Percentiles rank a stretch among this genome's conserved stretches.
Conservation (phyloP, 179 eudicot genomes). For the Vitellaria paradoxa region DNA sequence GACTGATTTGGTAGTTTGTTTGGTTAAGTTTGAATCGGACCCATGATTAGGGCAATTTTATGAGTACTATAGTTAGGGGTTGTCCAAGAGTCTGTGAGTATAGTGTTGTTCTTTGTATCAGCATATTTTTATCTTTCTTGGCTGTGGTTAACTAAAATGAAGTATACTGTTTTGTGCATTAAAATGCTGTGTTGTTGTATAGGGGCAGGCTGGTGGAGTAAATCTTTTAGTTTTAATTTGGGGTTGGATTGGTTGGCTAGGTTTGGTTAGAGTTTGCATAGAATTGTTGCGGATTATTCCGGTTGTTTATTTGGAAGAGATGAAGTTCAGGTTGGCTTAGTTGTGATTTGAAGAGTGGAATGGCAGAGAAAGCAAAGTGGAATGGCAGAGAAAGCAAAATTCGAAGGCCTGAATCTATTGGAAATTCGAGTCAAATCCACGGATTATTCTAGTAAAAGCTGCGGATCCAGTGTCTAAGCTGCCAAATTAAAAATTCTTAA, state of each 20-base stretch:
- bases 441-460: too few species aligned
- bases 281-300: neutral
- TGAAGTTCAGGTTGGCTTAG: neutral
- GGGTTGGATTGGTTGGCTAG: neutral
- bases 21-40: neutral
- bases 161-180: neutral
- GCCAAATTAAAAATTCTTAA: too few species aligned
- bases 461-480: too few species aligned
- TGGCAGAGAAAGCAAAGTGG: neutral
- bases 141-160: neutral
- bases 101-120: neutral
- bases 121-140: neutral
- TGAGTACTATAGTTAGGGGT: too few species aligned
- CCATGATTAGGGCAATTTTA: constrained; percentile 4
- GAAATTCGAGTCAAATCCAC: too few species aligned
- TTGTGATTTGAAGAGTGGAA: neutral
- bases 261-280: neutral
- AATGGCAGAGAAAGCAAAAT: neutral
- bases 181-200: neutral
- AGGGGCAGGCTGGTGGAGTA: too few species aligned
- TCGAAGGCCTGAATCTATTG: too few species aligned
- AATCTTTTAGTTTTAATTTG: neutral
- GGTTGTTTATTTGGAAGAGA: neutral
- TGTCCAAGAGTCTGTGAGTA: neutral
- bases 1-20: neutral